phyloP scores from a whole-genome alignment of 2,329 filamentous ascomycete genomes.

The Fusarium graminum region DNA sequence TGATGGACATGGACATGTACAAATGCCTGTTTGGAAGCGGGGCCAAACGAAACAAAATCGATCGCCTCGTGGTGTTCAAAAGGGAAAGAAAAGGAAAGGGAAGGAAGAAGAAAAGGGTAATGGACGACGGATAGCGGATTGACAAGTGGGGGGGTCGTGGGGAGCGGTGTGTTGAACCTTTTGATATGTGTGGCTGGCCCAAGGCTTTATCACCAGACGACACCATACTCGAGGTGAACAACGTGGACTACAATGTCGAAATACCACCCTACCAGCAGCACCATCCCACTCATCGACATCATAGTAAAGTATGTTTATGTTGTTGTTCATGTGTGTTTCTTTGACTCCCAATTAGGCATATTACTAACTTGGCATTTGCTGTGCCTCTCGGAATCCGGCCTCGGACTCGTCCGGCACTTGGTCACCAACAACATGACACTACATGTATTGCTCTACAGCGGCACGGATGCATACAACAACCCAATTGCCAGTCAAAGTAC shows the following conservation, averaged over 20 bases:
- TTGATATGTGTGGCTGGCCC: constrained; percentile 41
- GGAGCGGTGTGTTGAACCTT: constrained; percentile 45
- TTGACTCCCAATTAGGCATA: constrained; percentile 17
- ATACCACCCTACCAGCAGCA: constrained; percentile 31
- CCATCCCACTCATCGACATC: constrained; percentile 39
- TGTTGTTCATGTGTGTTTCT: background rate
- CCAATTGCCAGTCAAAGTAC: constrained; percentile 1
- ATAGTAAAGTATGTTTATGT: constrained; percentile 11
- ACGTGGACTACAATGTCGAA: constrained; percentile 33
- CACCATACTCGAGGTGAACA: constrained; percentile 28
- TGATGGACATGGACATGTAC: constrained; percentile 33
- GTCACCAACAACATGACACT: constrained; percentile 16
- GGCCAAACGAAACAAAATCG: constrained; percentile 35
- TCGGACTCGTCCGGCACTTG: constrained; percentile 41
- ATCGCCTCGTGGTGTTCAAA: constrained; percentile 32
- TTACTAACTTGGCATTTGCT: constrained; percentile 10
- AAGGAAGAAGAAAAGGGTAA: constrained; percentile 10
- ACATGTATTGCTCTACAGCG: background rate
- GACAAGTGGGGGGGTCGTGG: constrained; percentile 45
- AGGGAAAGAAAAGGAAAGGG: constrained; percentile 34
- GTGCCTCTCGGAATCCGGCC: constrained; percentile 28
- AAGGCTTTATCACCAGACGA: constrained; percentile 33
- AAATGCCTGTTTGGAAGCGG: constrained; percentile 38
- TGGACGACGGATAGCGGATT: constrained; percentile 7
- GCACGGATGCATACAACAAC: background rate